Conservation (phyloP, 495 filamentous ascomycete genomes). For the Aspergillus avenaceus region DNA sequence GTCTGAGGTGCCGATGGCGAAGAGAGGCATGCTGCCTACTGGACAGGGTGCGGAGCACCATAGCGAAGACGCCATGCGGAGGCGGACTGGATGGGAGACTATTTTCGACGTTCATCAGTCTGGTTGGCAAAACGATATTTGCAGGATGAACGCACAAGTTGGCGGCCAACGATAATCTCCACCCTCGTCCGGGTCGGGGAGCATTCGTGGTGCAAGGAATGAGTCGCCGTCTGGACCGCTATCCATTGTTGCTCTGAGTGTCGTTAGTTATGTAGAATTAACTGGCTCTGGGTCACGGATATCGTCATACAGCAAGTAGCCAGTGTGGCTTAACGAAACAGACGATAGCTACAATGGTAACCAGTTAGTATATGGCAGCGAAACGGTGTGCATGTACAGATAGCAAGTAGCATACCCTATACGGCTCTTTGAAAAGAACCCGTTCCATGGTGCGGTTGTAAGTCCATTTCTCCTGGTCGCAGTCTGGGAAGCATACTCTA, state of each 20-base stretch:
- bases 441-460: conserved; percentile 37
- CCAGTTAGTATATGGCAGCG: conserved; percentile 1
- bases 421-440: conserved; percentile 31
- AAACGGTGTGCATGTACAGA: not conserved
- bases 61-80: conserved; percentile 24
- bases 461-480: conserved; percentile 29
- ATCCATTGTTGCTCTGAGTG: conserved; percentile 36
- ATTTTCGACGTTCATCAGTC: not conserved
- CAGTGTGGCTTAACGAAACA: conserved; percentile 36
- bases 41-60: conserved; percentile 39
- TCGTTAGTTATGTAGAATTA: conserved; percentile 15
- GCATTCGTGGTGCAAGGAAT: conserved; percentile 29
- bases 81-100: conserved; percentile 32
- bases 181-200: conserved; percentile 33
- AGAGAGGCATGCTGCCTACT: conserved; percentile 21
- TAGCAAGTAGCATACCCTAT: conserved; percentile 23
- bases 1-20: conserved; percentile 41
- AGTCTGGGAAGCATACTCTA: conserved; percentile 37
- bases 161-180: conserved; percentile 31
- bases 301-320: conserved; percentile 32
- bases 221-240: conserved; percentile 33
- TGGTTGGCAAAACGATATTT: not conserved
- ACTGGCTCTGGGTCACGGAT: not conserved
- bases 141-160: conserved; percentile 19
- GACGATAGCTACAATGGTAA: conserved; percentile 30